Conservation (phyloP, 192 early-diverging fungal species). For the Coemansia sp. region DNA sequence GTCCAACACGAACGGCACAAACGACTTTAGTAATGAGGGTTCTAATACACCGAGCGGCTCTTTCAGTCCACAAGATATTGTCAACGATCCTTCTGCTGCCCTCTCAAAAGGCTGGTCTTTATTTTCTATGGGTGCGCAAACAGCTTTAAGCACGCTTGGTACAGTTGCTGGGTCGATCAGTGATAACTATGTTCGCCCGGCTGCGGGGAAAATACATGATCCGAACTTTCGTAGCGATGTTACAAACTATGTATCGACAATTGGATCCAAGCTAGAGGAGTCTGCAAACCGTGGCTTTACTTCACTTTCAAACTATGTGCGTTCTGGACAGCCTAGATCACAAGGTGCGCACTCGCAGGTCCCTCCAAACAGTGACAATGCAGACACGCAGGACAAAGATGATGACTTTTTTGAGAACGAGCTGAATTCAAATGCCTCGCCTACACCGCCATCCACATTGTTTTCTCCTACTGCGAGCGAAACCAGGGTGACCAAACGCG, state of each 20-base stretch:
- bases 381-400: conserved; percentile 7
- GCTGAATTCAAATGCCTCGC: conserved; percentile 9
- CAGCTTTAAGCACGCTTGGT: conserved; percentile 42
- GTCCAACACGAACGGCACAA: too few species aligned
- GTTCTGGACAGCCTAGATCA: conserved; percentile 21
- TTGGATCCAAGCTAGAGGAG: conserved; percentile 49
- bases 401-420: conserved; percentile 43
- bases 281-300: conserved; percentile 37
- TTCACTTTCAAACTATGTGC: conserved; percentile 36
- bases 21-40: background rate
- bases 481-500: conserved; percentile 14
- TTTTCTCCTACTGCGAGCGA: conserved; percentile 1
- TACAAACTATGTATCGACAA: conserved; percentile 60
- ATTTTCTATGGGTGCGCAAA: conserved; percentile 58
- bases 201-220: conserved; percentile 61
- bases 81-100: conserved; percentile 69
- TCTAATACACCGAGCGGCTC: conserved; percentile 1
- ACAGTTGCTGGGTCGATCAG: conserved; percentile 56
- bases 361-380: background rate
- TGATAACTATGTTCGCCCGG: conserved; percentile 67
- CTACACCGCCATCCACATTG: conserved; percentile 27
- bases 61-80: conserved; percentile 56
- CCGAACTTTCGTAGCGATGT: conserved; percentile 66
- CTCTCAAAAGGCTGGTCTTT: conserved; percentile 69
- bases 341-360: conserved; percentile 31